Evolutionary conservation across 805 yeast species (phyloP), one percentile per base, ranked within the genome.

Genomic region (Candida parachauliodes): DNA sequence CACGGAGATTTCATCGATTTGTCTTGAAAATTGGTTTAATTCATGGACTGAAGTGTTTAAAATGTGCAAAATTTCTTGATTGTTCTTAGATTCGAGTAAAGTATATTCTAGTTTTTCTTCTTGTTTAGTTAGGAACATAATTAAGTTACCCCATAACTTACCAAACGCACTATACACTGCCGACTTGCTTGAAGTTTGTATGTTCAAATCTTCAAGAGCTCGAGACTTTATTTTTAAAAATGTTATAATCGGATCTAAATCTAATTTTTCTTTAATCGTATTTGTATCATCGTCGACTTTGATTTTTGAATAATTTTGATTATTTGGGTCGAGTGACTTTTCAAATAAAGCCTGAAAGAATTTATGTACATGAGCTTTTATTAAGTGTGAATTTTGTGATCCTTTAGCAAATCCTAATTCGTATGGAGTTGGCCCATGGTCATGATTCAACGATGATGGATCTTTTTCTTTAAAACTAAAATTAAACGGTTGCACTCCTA

Each of bases 401-500:
- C 72, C 74, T 29, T 47, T 54, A 7, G 49, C 54, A 36, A 49
- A 66, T 5, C 74, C 74, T 30, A 47, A 49, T 18, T 61, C 60
- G 37, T 54, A 68, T 1, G 72, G 57, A 1, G 57, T 44, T 11
- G 51, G 51, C 1, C 51, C 55, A 29, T 54, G 49, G n/a, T 50
- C 59, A 32, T 51, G 41, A 36, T 42, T 40, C 44, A 32, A 31
- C 19, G 38, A 41, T 24, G 35, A 24, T 22, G 11, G 28, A 15
- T 25, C 28, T 14, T 19, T 30, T 17, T 14, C 24, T 14, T 8
- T 11, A 19, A 18, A 17, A 30, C 31, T 39, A 9, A 39, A 38
- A 6, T 31, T 26, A 27, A 35, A 44, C 15, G 50, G 53, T 24
- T 50, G 51, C 38, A 49, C 44, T 22, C 58, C 57, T 14, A 57